A percentile compares a stretch with the other conserved stretches of the same genome.
Conservation (phyloP, 257 asterid genomes). For the Nicotiana attenuata region DNA sequence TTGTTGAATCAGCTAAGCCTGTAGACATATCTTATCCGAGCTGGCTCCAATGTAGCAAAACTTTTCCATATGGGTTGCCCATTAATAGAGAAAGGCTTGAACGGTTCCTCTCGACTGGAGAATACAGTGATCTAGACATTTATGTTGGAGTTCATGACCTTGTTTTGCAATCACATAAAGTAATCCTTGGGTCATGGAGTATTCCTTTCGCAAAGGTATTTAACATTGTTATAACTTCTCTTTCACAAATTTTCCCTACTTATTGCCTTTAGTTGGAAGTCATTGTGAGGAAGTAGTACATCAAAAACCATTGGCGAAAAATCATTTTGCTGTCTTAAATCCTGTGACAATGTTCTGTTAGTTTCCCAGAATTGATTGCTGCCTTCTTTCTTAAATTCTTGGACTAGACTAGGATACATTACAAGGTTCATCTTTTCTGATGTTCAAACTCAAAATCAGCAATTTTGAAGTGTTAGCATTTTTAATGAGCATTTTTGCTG, state of each 20-base stretch:
- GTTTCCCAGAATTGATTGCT: background rate
- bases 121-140: conserved; percentile 74
- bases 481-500: background rate
- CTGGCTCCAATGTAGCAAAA: conserved; percentile 38
- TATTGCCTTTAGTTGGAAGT: background rate
- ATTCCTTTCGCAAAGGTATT: conserved; percentile 83
- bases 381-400: background rate
- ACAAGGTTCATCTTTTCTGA: background rate
- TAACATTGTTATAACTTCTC: background rate
- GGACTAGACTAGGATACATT: background rate
- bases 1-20: conserved; percentile 62
- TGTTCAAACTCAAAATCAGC: background rate
- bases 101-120: conserved; percentile 47
- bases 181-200: conserved; percentile 94
- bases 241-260: background rate
- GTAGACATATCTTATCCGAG: conserved; percentile 75
- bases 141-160: conserved; percentile 60
- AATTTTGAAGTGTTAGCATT: background rate
- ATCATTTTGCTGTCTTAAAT: background rate
- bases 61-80: conserved; percentile 61
- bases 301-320: background rate
- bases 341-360: background rate
- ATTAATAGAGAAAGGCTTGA: conserved; percentile 57
- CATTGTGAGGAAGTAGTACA: background rate
- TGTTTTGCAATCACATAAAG: conserved; percentile 61